Evolutionary conservation across 1,139 yeast genomes (phyloP), one percentile per base, ranked within the genome.

Genomic region (Geotrichum siamense): DNA sequence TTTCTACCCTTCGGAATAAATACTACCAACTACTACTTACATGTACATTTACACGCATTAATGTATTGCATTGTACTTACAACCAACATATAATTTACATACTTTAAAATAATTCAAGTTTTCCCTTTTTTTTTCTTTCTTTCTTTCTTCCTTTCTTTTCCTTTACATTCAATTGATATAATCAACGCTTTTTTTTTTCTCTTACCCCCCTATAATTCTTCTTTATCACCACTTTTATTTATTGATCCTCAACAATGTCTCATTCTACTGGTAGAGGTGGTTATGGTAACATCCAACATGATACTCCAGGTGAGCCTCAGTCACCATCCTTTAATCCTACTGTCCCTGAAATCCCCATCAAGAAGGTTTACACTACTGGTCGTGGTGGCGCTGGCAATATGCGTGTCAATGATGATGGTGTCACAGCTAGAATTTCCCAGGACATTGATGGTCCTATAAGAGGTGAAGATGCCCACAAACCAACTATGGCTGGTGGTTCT

Each of bases 361-460:
- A 77, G 30, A 73, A 75, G 22, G 72, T 74, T 29, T 76, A 78
- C 54, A 73, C 85, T 22, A 82, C 91, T 2, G 93, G 93, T 25
- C 71, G 93, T 54, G 93, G 93, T 8, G 93, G 93, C 1, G 79
- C 76, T 40, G 93, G 93, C 4, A 82, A 82, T 58, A 82, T 82
- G 85, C 67, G 71, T 51, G 45, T 64, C 51, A 82, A 82, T 60
- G 71, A 70, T 37, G 79, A 81, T 58, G 78, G 83, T 1, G 71
- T 72, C 44, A 58, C 76, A 42, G 73, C 86, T 3, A 69, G 91
- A 48, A 73, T 70, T 53, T 71, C 82, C 13, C 91, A 82, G 61
- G 91, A 81, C 54, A 87, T 81, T 2, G 87, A 79, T 43, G 74
- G 66, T 2, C 58, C 52, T 10, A 54, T 52, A 19, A 53, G 49